Base-by-base conservation (phyloP, 2,329 filamentous ascomycete genomes). In the Xylariomycetidae sp. region DNA sequence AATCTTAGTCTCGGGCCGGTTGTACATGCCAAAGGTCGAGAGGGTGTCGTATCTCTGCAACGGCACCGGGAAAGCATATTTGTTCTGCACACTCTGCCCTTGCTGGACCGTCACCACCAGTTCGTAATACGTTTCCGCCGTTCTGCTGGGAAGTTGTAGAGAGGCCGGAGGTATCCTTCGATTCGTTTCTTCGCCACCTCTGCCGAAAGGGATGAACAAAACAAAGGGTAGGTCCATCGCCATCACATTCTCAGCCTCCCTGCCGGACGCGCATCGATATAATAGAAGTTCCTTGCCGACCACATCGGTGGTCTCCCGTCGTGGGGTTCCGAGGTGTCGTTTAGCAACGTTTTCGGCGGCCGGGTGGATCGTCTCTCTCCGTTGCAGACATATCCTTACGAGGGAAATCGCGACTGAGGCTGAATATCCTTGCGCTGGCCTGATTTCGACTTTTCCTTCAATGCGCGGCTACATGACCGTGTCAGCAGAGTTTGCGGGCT, bases 21-120 rank as follows among this genome's bases (percentile, higher is more conserved):
- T 97, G 69, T 97, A 98, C 92, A 97, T 97, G 62, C 92, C 92
- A 65, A 98, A 98, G 2, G 92, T 97, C 26, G 89, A 96, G 30
- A 98, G 70, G 2, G 90, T 98, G 61, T 98, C 92, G 66, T 97
- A 98, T 56, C 92, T 77, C 47, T 87, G 80, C 49, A 98, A 78
- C 2, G 90, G 90, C 25, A 97, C 85, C 2, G 92, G 87, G 49
- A 96, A 96, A 4, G 80, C 71, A 62, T 94, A 92, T 63, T 94
- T 94, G 62, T 86, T 88, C 63, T 96, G 88, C 41, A 86, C 80
- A 50, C 80, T 79, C 49, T 84, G 82, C 3, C 89, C 88, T 62
- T 97, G 90, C 56, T 97, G 90, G 15, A 98, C 84, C 32, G 85
- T 94, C 32, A 98, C 92, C 36, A 97, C 88, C 42, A 98, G 75